Evolutionary conservation across 352 stramenopile species (phyloP).

Genomic region (Blastocystis sp.): DNA sequence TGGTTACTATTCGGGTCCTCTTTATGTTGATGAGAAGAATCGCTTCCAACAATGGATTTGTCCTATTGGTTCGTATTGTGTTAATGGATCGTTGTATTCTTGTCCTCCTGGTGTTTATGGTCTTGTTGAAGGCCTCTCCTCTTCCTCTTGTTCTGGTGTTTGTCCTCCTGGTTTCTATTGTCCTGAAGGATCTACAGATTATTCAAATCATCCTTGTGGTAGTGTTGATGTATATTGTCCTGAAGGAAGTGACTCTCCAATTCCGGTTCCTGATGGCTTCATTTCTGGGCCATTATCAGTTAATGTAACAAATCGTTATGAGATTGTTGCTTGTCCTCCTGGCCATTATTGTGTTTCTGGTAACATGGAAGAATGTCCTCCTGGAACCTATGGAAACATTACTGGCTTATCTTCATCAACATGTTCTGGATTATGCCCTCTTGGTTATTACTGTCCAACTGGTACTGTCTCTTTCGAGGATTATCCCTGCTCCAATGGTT

Average conservation of each 20-base stretch:
- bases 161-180: slow-evolving; percentile 38
- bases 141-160: background rate
- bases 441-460: slow-evolving; percentile 8
- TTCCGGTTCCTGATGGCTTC: background rate
- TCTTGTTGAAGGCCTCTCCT: background rate
- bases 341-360: slow-evolving; percentile 18
- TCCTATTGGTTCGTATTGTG: slow-evolving; percentile 6
- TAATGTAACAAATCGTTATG: background rate
- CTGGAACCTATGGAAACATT: background rate
- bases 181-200: background rate
- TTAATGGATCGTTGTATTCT: background rate
- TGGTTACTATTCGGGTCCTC: slow-evolving; percentile 1
- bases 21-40: background rate
- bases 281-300: background rate
- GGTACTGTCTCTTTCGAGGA: background rate
- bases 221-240: slow-evolving; percentile 13
- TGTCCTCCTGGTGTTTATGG: slow-evolving; percentile 6
- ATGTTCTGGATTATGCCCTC: slow-evolving; percentile 2
- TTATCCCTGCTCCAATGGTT: background rate
- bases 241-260: background rate
- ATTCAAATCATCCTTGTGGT: background rate
- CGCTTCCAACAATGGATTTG: slow-evolving; percentile 8
- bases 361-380: background rate
- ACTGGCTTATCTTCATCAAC: background rate
- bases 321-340: background rate